phyloP scores from a whole-genome alignment of 2,329 filamentous ascomycete species.

The Arthrobotrys sphaeroides region DNA sequence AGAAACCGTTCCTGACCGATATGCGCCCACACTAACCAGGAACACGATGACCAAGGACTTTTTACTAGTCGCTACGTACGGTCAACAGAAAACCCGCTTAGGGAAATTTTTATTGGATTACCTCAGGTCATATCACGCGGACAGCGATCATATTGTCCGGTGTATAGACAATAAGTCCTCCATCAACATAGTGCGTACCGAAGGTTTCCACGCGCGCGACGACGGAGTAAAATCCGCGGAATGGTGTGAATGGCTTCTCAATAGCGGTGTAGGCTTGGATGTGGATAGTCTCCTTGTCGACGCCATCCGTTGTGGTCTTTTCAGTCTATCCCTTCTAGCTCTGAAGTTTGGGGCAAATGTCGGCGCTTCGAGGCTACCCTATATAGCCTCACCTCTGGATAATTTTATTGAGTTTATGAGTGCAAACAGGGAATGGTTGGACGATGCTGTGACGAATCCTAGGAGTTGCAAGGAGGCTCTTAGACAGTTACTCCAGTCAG shows the following conservation, averaged over 20 bases:
- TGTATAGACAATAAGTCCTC: too few relatives aligned
- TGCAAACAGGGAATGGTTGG: too few relatives aligned
- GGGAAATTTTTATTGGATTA: not conserved
- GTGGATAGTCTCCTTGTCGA: not conserved
- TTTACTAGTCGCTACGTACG: not conserved
- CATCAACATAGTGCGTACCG: too few relatives aligned
- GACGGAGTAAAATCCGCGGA: not conserved
- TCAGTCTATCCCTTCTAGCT: not conserved
- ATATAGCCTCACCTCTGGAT: not conserved
- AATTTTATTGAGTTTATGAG: not conserved
- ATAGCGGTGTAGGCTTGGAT: not conserved
- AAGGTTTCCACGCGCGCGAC: not conserved
- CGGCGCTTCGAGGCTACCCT: not conserved
- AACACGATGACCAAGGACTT: too few relatives aligned
- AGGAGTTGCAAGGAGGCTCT: too few relatives aligned
- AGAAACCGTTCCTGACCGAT: too few relatives aligned
- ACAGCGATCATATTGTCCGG: too few relatives aligned
- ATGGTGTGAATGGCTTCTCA: conserved; percentile 4
- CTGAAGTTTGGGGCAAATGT: not conserved
- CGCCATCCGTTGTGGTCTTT: not conserved
- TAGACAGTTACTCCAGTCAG: too few relatives aligned
- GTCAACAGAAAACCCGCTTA: not conserved
- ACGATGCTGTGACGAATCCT: too few relatives aligned
- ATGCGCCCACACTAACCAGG: too few relatives aligned
- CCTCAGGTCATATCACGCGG: not conserved